Evolutionary conservation across 2,329 filamentous ascomycete genomes (phyloP), one percentile per base, ranked within the genome.

Genomic region (Fusarium continuum): DNA sequence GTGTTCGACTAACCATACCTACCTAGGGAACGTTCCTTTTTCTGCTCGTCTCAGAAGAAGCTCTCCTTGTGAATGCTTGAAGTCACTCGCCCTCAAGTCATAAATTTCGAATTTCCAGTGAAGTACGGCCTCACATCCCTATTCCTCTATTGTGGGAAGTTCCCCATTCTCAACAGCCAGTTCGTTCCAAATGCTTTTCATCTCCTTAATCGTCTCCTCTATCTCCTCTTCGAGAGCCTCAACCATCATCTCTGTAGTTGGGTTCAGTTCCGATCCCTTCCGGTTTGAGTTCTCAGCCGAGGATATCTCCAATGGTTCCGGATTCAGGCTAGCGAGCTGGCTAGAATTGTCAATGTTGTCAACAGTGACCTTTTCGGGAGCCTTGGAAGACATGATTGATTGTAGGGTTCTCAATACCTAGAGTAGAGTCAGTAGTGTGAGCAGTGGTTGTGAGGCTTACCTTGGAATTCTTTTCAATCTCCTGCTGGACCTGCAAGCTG

Each of bases 1-100:
- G 31, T 64, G 17, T 43, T 48, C 40, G 53, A 50, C 68, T 67
- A 54, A 68, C 57, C 34, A 16, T 58, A 23, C 29, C n/a, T 58
- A 67, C n/a, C n/a, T n/a, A n/a, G n/a, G n/a, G n/a, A n/a, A 57
- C 19, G 28, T 19, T 38, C 13, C 6, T 23, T 6, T 23, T 4
- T 9, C 13, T 32, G 9, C n/a, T 40, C 16, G 38, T 10, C 20
- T 25, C 26, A 6, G 19, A 22, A 29, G 5, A 29, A 8, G 13
- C 6, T 19, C 17, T n/a, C 13, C 10, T 28, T 22, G 23, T 29
- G 7, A 16, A 7, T 32, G 8, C 28, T 29, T 45, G 11, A 8
- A 10, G 38, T 48, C 31, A n/a, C 28, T 22, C 17, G 13, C 4
- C 10, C 4, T 11, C 6, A 32, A 20, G 13, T 29, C 10, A 34